Evolutionary conservation across 106 monocot genomes (phyloP).

Genomic region (Phalaenopsis equestris): DNA sequence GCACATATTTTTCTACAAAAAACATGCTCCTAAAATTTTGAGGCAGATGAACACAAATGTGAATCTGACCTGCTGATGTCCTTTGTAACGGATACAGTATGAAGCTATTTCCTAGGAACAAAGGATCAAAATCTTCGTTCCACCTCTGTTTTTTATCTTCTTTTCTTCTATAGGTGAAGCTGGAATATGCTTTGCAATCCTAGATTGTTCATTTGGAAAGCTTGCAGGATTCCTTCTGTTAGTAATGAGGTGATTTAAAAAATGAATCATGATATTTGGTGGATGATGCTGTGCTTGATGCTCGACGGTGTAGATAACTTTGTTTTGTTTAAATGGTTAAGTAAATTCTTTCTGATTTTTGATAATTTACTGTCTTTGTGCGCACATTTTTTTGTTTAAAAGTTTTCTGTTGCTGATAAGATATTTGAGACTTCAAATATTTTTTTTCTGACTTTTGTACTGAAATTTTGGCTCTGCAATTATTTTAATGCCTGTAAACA

Average conservation of each 20-base stretch:
- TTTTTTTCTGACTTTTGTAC: background rate
- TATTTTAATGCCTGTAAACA: background rate
- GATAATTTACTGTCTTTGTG: background rate
- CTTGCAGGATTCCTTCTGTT: conserved; percentile 1
- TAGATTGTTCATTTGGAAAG: background rate
- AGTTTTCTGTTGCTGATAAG: background rate
- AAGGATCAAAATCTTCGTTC: background rate
- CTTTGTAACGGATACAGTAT: background rate
- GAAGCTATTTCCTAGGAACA: background rate
- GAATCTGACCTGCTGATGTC: background rate
- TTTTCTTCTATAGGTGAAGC: background rate
- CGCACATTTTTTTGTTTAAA: background rate
- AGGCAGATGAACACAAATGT: too few species aligned
- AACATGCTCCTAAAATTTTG: too few species aligned
- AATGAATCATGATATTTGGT: background rate
- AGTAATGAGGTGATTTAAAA: background rate
- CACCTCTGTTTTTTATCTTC: too few species aligned
- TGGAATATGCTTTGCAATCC: background rate
- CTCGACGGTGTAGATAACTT: background rate
- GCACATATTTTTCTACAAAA: too few species aligned
- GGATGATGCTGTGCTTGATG: background rate
- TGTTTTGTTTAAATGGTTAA: background rate
- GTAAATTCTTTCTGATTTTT: background rate
- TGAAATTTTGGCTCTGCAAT: background rate
- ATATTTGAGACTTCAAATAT: background rate